Conservation (phyloP, 2,329 filamentous ascomycete genomes). For the Colletotrichum euphorbiae region DNA sequence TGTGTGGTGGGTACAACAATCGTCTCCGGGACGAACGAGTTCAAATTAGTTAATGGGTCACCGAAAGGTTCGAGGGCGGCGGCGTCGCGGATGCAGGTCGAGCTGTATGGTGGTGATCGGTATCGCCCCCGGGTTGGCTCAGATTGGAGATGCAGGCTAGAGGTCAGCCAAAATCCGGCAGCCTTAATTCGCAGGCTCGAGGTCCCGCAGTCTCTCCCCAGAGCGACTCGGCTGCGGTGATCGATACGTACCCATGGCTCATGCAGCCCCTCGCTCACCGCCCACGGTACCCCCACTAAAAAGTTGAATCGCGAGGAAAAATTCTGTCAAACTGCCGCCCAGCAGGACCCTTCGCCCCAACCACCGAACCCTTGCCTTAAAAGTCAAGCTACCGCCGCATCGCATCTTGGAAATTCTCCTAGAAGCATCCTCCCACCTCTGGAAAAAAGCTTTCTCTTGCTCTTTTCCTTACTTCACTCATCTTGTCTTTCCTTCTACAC, state of each 20-base stretch:
- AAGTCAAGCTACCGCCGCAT: conserved; percentile 37
- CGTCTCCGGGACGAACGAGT: neutral
- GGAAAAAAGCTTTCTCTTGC: conserved; percentile 31
- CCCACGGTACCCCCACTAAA: conserved; percentile 36
- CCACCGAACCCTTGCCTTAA: conserved; percentile 37
- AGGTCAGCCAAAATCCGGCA: conserved; percentile 34
- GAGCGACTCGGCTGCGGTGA: conserved; percentile 7
- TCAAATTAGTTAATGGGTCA: conserved; percentile 24
- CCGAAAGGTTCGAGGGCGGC: conserved; percentile 9
- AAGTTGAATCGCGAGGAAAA: conserved; percentile 39
- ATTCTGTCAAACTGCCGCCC: conserved; percentile 20
- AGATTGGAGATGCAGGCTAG: conserved; percentile 30
- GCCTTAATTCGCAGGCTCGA: conserved; percentile 39
- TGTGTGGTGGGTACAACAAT: conserved; percentile 4
- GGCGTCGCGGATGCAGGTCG: conserved; percentile 17
- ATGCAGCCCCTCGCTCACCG: conserved; percentile 34
- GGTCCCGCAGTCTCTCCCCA: conserved; percentile 7
- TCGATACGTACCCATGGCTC: conserved; percentile 31
- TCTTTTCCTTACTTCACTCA: conserved; percentile 12
- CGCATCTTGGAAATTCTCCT: conserved; percentile 12
- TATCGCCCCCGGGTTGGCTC: conserved; percentile 23
- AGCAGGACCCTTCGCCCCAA: conserved; percentile 40
- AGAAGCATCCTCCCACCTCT: conserved; percentile 29
- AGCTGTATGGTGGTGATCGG: conserved; percentile 32
- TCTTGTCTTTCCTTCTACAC: neutral